phyloP scores from a whole-genome alignment of 257 asterid genomes.

The Orobanche coerulescens region DNA sequence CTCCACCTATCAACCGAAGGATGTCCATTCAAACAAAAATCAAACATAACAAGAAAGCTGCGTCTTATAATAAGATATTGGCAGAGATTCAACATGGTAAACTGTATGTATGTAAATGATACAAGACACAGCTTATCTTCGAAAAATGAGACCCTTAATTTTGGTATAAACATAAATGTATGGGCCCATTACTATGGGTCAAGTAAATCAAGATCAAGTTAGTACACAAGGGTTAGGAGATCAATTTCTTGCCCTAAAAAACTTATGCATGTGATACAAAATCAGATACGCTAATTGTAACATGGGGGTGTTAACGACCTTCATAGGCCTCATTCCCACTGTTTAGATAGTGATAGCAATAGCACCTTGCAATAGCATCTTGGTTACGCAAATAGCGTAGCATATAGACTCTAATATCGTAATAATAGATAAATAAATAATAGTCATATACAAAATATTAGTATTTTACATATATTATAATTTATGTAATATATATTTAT shows the following conservation, averaged over 20 bases:
- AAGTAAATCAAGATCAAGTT: constrained; percentile 6
- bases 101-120: not conserved
- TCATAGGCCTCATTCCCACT: not conserved
- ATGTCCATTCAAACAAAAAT: constrained; percentile 21
- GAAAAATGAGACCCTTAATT: constrained; percentile 9
- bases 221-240: not conserved
- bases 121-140: not conserved
- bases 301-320: not conserved
- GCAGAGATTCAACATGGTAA: not conserved
- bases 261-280: not conserved
- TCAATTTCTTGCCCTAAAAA: not conserved
- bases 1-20: constrained; percentile 49
- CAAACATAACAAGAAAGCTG: constrained; percentile 15
- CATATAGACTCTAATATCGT: too few relatives aligned
- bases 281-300: not conserved
- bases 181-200: not conserved
- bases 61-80: constrained; percentile 7
- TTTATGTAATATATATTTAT: too few relatives aligned
- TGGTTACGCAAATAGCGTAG: too few relatives aligned
- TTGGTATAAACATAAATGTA: not conserved
- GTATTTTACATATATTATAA: too few relatives aligned
- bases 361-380: too few relatives aligned
- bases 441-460: too few relatives aligned
- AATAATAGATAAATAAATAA: too few relatives aligned
- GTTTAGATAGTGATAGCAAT: too few relatives aligned